Base-by-base conservation (phyloP, 2,329 filamentous ascomycete species). In the Coniochaeta sp. region DNA sequence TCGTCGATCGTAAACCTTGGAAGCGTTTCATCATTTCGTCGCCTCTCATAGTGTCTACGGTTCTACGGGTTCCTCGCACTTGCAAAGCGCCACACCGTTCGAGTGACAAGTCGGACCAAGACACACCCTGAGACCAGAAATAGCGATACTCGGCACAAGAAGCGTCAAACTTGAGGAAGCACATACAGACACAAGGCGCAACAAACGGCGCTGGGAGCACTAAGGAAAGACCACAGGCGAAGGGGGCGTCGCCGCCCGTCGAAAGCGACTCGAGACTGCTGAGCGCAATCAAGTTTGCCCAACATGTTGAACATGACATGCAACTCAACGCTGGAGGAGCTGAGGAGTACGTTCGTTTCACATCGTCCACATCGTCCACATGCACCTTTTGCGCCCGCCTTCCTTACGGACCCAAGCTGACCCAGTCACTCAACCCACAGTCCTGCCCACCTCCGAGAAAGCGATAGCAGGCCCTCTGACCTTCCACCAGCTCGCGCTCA, bases 401-500 rank as follows among this genome's bases (percentile, higher is more conserved):
- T n/a, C n/a, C 34, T 36, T 31, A 9, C 28, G 28, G 11, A 36
- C 7, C 34, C 14, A 14, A 40, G 17, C 38, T 56, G 9, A 56
- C 54, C 34, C 19, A 4, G 17, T 31, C 3, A n/a, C 17, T 19
- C 22, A 43, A n/a, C n/a, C 36, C 26, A 33, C 65, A 80, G 78
- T 79, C 65, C 66, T 70, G 60, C 71, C 73, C 28, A 77, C 73
- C 60, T 76, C 77, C 34, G 82, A 85, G 70, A 71, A 71, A 55
- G 69, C 74, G 55, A 71, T 85, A 62, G 75, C 74, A 58, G 79
- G 80, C 33, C 64, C 71, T 57, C 67, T 84, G 60, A 83, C 78
- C 64, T 85, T 86, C 64, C 82, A 85, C 67, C 69, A 79, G 52
- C 72, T 86, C 34, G 81, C 81, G 36, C 72, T 83, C 62, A 74